Evolutionary conservation across 768 basidiomycete genomes (phyloP).

Genomic region (Erythrobasidium yunnanense): DNA sequence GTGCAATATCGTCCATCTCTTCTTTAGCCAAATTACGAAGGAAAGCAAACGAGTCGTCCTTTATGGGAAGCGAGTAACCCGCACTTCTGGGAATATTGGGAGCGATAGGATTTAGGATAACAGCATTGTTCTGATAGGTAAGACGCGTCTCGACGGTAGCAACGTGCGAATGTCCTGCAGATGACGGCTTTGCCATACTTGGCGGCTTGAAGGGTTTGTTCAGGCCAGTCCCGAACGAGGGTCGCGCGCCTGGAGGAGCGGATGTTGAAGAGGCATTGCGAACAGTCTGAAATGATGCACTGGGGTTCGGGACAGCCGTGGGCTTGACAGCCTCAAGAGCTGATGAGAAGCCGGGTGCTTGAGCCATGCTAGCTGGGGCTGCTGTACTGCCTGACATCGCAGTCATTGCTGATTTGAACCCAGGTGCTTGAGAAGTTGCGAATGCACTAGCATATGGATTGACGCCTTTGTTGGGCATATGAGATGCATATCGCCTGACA

Average conservation of each 20-base stretch:
- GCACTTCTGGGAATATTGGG: not conserved
- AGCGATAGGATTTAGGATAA: constrained; percentile 16
- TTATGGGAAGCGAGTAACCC: not conserved
- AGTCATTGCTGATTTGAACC: not conserved
- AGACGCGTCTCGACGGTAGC: constrained; percentile 16
- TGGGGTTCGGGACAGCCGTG: not conserved
- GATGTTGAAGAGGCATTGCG: not conserved
- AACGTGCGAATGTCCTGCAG: not conserved
- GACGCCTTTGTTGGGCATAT: not conserved
- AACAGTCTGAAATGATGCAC: not conserved
- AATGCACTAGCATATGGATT: constrained; percentile 17
- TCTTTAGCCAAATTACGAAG: constrained; percentile 12
- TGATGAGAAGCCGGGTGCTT: constrained; percentile 25
- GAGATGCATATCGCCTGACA: constrained; percentile 1
- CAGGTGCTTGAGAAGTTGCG: not conserved
- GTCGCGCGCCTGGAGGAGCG: not conserved
- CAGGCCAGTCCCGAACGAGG: not conserved
- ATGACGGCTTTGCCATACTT: not conserved
- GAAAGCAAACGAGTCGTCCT: constrained; percentile 1
- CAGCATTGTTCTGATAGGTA: not conserved
- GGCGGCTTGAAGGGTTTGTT: constrained; percentile 14
- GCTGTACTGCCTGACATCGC: not conserved
- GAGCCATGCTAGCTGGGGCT: not conserved
- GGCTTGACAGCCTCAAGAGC: not conserved
- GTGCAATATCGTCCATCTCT: constrained; percentile 4